These are phyloP conservation scores for Circinella umbellata DNA, from an alignment of 371 early-diverging fungal genomes.

Conservation along the genomic window DNA sequence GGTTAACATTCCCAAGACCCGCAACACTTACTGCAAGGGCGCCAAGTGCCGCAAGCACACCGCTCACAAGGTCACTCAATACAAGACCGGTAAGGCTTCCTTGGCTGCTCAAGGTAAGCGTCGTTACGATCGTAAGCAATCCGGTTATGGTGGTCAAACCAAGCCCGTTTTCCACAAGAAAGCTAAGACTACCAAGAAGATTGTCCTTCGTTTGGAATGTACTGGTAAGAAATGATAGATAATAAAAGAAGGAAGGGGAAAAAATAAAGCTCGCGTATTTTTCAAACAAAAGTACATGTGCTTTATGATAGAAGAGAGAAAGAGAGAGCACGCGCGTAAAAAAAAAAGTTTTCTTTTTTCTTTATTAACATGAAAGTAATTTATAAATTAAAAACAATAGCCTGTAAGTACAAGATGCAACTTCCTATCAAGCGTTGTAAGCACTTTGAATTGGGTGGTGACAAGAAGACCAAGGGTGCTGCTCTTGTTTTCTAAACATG, in stretches of 20 bases:
- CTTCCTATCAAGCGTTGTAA: conserved; percentile 98
- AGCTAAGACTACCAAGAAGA: conserved; percentile 99
- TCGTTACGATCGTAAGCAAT: conserved; percentile 78
- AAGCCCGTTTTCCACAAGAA: conserved; percentile 97
- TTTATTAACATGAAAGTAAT: too few relatives aligned
- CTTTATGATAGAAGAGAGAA: too few relatives aligned
- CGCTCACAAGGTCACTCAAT: conserved; percentile 98
- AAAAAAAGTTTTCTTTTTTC: not conserved
- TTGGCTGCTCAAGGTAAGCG: conserved; percentile 95
- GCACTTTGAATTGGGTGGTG: conserved; percentile 99
- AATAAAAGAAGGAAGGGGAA: not conserved
- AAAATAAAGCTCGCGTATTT: not conserved
- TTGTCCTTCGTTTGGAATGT: conserved; percentile 98
- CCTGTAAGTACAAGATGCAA: conserved; percentile 98
- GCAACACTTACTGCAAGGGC: conserved; percentile 98
- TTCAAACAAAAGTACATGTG: too few relatives aligned
- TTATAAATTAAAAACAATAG: conserved; percentile 6
- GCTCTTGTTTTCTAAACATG: conserved; percentile 75
- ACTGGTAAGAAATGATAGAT: conserved; percentile 45
- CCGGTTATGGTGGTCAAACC: conserved; percentile 99
- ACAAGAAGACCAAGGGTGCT: conserved; percentile 89
- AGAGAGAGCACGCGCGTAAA: too few relatives aligned
- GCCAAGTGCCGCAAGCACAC: conserved; percentile 97
- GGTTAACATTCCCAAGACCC: conserved; percentile 98
- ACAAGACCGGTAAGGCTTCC: conserved; percentile 99